Conservation (phyloP, 2,329 filamentous ascomycete genomes). For the Paraconiothyrium sp. region DNA sequence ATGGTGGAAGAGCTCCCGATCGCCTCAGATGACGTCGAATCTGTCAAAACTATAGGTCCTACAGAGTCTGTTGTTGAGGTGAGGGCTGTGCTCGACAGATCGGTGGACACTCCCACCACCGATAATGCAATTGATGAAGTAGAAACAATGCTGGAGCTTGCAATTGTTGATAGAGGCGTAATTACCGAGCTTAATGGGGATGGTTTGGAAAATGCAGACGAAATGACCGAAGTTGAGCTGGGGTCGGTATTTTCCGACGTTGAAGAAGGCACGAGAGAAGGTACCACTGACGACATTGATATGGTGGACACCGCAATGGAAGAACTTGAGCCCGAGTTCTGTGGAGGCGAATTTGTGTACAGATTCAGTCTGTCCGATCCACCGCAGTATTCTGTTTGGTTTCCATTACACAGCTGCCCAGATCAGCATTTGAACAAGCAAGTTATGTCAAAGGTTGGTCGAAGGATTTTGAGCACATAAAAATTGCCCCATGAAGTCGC, state of each 20-base stretch:
- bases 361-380: conserved; percentile 18
- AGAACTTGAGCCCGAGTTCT: neutral
- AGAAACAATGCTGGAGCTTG: too few relatives aligned
- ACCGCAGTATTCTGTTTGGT: conserved; percentile 32
- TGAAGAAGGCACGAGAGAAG: neutral
- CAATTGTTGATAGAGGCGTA: too few relatives aligned
- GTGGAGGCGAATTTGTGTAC: conserved; percentile 10
- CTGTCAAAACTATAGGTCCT: neutral
- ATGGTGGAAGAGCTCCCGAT: too few relatives aligned
- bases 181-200: neutral
- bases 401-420: conserved; percentile 32
- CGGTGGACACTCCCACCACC: too few relatives aligned
- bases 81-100: neutral
- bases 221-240: neutral
- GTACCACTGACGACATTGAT: neutral
- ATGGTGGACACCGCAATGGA: neutral
- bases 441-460: neutral
- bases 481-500: neutral
- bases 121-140: too few relatives aligned
- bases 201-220: neutral
- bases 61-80: neutral
- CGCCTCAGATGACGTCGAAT: too few relatives aligned
- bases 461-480: neutral
- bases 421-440: conserved; percentile 3
- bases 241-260: neutral